phyloP scores from a whole-genome alignment of 2,329 filamentous ascomycete genomes.

The Plenodomus lindquistii region DNA sequence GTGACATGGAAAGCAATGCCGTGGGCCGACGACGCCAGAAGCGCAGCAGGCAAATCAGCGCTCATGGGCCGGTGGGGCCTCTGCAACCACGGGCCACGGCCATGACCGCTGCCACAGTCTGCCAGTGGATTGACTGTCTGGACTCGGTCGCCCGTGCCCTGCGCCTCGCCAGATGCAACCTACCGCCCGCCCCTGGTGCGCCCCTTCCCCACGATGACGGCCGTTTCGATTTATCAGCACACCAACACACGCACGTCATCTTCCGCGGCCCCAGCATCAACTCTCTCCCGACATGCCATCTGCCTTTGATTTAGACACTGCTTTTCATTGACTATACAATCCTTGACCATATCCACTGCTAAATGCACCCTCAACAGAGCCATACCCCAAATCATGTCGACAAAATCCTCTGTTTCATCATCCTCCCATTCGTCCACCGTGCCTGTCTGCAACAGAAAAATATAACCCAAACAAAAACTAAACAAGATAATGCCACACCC shows the following conservation, averaged over 20 bases:
- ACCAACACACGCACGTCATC: constrained; percentile 20
- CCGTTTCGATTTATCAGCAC: constrained; percentile 37
- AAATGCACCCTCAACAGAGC: constrained; percentile 10
- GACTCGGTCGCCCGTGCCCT: neutral
- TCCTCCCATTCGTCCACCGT: neutral
- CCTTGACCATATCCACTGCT: constrained; percentile 10
- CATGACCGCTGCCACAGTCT: too few species aligned
- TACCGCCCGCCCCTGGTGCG: constrained; percentile 1
- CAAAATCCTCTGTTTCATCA: neutral
- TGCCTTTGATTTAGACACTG: neutral
- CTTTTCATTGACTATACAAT: constrained; percentile 5
- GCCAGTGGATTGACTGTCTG: too few species aligned
- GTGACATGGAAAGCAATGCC: constrained; percentile 23
- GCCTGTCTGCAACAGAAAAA: neutral
- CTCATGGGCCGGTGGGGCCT: constrained; percentile 15
- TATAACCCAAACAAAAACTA: neutral
- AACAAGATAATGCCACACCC: neutral
- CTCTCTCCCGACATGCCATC: neutral
- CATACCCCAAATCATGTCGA: constrained; percentile 6
- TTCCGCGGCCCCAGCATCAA: neutral
- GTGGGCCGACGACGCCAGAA: constrained; percentile 14
- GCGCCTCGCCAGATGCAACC: constrained; percentile 4
- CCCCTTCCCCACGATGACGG: constrained; percentile 18
- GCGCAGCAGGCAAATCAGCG: constrained; percentile 30
- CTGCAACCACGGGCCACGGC: constrained; percentile 5